These are phyloP conservation scores for Leccinum disarticulatum DNA, from an alignment of 768 basidiomycete species.

Conservation along the genomic window DNA sequence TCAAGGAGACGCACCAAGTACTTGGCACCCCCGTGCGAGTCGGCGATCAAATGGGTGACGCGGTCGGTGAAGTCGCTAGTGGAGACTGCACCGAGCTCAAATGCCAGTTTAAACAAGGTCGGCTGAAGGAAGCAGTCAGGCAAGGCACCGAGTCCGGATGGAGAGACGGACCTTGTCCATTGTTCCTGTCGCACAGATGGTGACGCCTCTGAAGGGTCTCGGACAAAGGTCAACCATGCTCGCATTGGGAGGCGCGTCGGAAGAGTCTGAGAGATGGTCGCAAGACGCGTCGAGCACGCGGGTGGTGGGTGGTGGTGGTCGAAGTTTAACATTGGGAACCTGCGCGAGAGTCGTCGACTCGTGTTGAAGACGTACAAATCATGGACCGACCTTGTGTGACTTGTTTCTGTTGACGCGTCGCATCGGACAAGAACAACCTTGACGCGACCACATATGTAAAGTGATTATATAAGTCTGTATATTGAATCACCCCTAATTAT, in stretches of 20 bases:
- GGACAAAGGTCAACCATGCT: conserved; percentile 52
- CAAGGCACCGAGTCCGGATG: conserved; percentile 5
- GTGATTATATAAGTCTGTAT: neutral
- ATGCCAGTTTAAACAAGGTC: conserved; percentile 69
- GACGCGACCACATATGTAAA: neutral
- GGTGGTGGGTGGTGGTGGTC: conserved; percentile 52
- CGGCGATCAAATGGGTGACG: conserved; percentile 86
- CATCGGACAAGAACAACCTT: conserved; percentile 22
- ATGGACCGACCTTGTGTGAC: conserved; percentile 54
- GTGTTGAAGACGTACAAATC: neutral
- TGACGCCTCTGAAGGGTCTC: conserved; percentile 63
- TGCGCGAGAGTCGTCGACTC: conserved; percentile 25
- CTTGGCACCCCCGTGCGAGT: conserved; percentile 80
- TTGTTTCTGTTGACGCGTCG: conserved; percentile 54
- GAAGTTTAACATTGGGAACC: conserved; percentile 83
- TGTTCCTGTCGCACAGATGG: conserved; percentile 77
- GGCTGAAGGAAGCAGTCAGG: conserved; percentile 42
- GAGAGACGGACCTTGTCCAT: conserved; percentile 62
- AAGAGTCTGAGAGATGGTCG: conserved; percentile 47
- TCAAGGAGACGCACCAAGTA: conserved; percentile 57
- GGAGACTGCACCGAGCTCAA: conserved; percentile 75
- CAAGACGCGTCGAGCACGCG: conserved; percentile 29
- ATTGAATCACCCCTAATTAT: no score
- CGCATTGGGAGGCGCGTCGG: conserved; percentile 46
- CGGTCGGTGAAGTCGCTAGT: conserved; percentile 75